Conservation (phyloP, 2,329 filamentous ascomycete species). For the Pseudogymnoascus sp. region DNA sequence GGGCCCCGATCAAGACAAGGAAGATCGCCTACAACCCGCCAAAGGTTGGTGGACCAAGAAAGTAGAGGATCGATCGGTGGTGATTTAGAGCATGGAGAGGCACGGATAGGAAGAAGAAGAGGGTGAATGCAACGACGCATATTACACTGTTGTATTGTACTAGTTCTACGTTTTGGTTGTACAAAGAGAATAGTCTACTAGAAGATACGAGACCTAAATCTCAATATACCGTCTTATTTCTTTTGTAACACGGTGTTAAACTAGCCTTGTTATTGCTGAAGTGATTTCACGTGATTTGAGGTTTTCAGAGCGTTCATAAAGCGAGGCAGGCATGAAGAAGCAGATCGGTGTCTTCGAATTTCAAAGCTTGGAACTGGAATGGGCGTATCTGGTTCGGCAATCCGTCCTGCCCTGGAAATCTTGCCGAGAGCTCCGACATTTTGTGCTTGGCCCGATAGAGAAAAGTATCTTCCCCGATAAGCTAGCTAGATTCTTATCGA, state of each 20-base stretch:
- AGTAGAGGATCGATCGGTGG: slow-evolving; percentile 5
- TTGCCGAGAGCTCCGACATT: slow-evolving; percentile 3
- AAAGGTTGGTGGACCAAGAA: slow-evolving; percentile 22
- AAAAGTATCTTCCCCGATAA: slow-evolving; percentile 9
- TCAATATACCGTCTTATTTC: slow-evolving; percentile 10
- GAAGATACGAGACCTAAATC: slow-evolving; percentile 7
- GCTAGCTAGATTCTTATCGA: slow-evolving; percentile 9
- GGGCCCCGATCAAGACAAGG: slow-evolving; percentile 89
- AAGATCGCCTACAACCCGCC: slow-evolving; percentile 87
- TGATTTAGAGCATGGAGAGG: slow-evolving; percentile 11
- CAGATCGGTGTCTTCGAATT: background rate
- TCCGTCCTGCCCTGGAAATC: slow-evolving; percentile 4
- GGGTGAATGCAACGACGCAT: slow-evolving; percentile 13
- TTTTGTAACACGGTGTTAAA: background rate
- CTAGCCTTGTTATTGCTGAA: background rate
- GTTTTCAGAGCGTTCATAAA: background rate
- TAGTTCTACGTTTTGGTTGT: slow-evolving; percentile 27
- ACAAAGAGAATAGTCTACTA: slow-evolving; percentile 20
- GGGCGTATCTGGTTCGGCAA: slow-evolving; percentile 4
- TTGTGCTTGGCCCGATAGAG: slow-evolving; percentile 4
- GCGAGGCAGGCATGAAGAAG: too few species aligned
- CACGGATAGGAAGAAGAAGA: slow-evolving; percentile 22
- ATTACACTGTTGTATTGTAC: slow-evolving; percentile 21
- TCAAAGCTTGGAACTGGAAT: background rate
- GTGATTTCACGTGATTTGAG: slow-evolving; percentile 1